Percentiles rank a stretch among this genome's conserved stretches.
Evolutionary conservation across 176 grass and related monocot genomes (phyloP).

Genomic region (Otatea glauca): DNA sequence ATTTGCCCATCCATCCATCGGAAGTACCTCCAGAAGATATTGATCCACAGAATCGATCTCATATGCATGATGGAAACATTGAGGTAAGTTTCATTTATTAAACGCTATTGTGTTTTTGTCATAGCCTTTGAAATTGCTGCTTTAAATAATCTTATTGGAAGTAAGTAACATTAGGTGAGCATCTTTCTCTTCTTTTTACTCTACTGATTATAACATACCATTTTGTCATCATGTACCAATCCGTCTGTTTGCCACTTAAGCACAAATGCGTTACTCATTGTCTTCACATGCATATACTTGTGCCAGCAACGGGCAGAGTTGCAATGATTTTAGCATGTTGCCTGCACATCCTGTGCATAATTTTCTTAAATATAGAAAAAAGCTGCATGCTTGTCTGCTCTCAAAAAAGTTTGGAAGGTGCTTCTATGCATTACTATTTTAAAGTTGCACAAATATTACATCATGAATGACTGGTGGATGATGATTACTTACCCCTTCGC

Average conservation of each 20-base stretch:
- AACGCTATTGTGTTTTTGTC: slow-evolving; percentile 6
- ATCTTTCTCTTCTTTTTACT: neutral
- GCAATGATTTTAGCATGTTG: slow-evolving; percentile 10
- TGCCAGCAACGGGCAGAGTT: neutral
- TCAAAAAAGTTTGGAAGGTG: neutral
- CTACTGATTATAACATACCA: slow-evolving; percentile 4
- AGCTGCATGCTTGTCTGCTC: slow-evolving; percentile 6
- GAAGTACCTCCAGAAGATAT: slow-evolving; percentile 40
- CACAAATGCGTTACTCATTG: neutral
- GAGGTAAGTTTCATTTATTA: slow-evolving; percentile 50
- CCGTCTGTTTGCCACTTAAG: neutral
- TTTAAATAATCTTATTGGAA: slow-evolving; percentile 16
- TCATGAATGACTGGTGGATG: too few species aligned
- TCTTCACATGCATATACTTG: neutral
- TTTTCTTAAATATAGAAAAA: slow-evolving; percentile 27
- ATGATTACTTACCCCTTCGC: too few species aligned
- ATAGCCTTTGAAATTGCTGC: slow-evolving; percentile 20
- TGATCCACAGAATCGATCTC: slow-evolving; percentile 36
- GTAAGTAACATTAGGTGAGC: neutral
- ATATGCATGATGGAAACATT: slow-evolving; percentile 27
- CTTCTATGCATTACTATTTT: too few species aligned
- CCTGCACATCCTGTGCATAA: neutral
- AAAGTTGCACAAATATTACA: too few species aligned
- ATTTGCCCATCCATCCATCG: slow-evolving; percentile 30
- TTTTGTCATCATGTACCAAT: slow-evolving; percentile 3